phyloP scores from a whole-genome alignment of 257 asterid genomes.

The Forsythia suspensa region DNA sequence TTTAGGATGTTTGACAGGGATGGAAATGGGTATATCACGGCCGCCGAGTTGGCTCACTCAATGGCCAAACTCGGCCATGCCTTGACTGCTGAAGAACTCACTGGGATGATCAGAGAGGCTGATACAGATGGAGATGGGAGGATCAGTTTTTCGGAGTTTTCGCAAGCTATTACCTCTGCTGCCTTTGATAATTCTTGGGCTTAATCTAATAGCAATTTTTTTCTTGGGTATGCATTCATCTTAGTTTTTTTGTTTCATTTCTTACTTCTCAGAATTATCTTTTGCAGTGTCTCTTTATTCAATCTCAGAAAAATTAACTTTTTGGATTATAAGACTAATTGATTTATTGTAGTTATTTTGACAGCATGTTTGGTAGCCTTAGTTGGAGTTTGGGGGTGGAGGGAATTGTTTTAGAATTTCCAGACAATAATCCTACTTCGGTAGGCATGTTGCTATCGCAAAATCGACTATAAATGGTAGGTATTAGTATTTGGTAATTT shows the following conservation, averaged over 20 bases:
- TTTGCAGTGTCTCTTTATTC: not conserved
- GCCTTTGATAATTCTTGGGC: constrained; percentile 91
- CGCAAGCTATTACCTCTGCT: constrained; percentile 86
- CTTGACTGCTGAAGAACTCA: constrained; percentile 81
- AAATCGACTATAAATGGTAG: not conserved
- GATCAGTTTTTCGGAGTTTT: constrained; percentile 76
- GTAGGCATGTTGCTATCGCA: not conserved
- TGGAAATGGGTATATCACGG: constrained; percentile 86
- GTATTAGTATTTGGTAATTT: no score
- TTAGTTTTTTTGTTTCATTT: not conserved
- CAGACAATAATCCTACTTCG: not conserved
- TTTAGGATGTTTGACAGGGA: constrained; percentile 82
- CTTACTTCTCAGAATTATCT: not conserved
- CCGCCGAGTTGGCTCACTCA: constrained; percentile 92
- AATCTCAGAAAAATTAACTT: not conserved
- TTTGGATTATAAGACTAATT: not conserved
- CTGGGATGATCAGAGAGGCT: constrained; percentile 89
- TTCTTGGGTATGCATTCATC: constrained; percentile 22
- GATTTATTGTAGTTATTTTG: not conserved
- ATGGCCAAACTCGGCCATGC: constrained; percentile 95
- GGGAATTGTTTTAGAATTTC: not conserved
- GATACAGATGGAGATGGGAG: constrained; percentile 92
- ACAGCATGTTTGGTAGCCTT: not conserved
- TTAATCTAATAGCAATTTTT: constrained; percentile 18
- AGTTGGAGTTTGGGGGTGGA: not conserved